phyloP scores from a whole-genome alignment of 2,329 filamentous ascomycete species.

The Fusarium goolgardi region DNA sequence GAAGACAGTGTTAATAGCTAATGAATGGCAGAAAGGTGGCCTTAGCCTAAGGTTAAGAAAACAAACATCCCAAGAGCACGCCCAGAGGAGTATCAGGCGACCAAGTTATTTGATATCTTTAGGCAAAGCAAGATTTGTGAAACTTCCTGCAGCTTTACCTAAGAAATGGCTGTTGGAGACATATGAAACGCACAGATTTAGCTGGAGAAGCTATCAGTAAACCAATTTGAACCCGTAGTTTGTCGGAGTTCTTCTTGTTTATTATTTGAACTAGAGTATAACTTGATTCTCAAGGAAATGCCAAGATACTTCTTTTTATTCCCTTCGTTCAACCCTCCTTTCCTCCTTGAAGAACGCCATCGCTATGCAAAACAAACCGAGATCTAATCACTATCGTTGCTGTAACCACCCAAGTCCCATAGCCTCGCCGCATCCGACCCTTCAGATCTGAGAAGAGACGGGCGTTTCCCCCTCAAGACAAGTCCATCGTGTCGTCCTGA shows the following conservation, averaged over 20 bases:
- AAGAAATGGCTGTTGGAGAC: neutral
- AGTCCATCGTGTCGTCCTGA: slow-evolving; percentile 60
- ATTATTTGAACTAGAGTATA: neutral
- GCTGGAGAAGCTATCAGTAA: neutral
- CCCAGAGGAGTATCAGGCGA: too few relatives aligned
- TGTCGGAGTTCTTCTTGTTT: neutral
- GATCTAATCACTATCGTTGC: slow-evolving; percentile 7
- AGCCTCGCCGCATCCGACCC: neutral
- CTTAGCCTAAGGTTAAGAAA: too few relatives aligned
- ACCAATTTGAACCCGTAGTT: neutral
- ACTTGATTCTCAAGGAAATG: neutral
- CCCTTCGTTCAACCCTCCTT: slow-evolving; percentile 12
- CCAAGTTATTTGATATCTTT: too few relatives aligned
- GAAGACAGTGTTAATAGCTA: too few relatives aligned
- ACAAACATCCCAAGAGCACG: too few relatives aligned
- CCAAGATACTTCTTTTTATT: slow-evolving; percentile 20
- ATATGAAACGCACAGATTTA: neutral
- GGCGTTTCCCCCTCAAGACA: slow-evolving; percentile 49
- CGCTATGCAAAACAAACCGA: slow-evolving; percentile 47
- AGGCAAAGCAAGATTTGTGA: neutral
- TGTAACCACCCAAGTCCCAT: neutral
- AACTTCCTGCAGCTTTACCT: neutral
- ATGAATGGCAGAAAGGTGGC: too few relatives aligned
- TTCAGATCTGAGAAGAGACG: neutral
- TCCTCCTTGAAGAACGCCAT: slow-evolving; percentile 43